Evolutionary conservation across 2,329 filamentous ascomycete species (phyloP).

Genomic region (Pyrenophora graminea): DNA sequence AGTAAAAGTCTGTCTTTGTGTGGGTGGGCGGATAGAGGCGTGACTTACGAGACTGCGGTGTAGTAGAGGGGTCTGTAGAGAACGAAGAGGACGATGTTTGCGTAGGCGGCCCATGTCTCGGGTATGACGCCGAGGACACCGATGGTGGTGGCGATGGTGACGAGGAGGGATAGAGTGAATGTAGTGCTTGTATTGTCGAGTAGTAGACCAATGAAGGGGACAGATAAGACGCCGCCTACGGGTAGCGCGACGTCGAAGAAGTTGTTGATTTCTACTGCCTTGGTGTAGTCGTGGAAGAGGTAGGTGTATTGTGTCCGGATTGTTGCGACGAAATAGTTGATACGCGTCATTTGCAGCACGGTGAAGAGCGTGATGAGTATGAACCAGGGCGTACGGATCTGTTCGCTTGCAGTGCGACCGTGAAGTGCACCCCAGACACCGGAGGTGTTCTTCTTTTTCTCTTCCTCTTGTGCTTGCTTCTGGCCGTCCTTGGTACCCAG

Average conservation of each 20-base stretch:
- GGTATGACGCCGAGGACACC: slow-evolving; percentile 77
- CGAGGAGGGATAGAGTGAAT: slow-evolving; percentile 71
- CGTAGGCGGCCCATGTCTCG: slow-evolving; percentile 71
- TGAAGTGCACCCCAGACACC: slow-evolving; percentile 90
- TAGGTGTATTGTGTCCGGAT: slow-evolving; percentile 80
- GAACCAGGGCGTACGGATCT: slow-evolving; percentile 83
- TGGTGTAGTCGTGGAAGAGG: slow-evolving; percentile 65
- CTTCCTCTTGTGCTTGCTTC: slow-evolving; percentile 67
- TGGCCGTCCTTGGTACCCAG: slow-evolving; percentile 68
- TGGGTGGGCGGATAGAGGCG: background rate
- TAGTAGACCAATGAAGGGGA: slow-evolving; percentile 81
- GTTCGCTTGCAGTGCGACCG: slow-evolving; percentile 68
- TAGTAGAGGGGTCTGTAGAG: slow-evolving; percentile 89
- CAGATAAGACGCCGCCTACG: slow-evolving; percentile 78
- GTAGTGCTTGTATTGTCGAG: slow-evolving; percentile 77
- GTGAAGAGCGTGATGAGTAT: slow-evolving; percentile 83
- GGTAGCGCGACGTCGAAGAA: slow-evolving; percentile 88
- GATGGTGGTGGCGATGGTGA: slow-evolving; percentile 72
- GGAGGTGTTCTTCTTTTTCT: slow-evolving; percentile 69
- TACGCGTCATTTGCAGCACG: slow-evolving; percentile 66
- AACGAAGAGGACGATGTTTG: slow-evolving; percentile 78
- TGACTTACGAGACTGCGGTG: slow-evolving; percentile 72
- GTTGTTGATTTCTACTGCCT: slow-evolving; percentile 73
- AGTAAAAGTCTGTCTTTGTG: slow-evolving; percentile 1
- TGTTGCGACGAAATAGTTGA: slow-evolving; percentile 94